Conservation (phyloP, 139 green algal species). For the Closterium sp. region DNA sequence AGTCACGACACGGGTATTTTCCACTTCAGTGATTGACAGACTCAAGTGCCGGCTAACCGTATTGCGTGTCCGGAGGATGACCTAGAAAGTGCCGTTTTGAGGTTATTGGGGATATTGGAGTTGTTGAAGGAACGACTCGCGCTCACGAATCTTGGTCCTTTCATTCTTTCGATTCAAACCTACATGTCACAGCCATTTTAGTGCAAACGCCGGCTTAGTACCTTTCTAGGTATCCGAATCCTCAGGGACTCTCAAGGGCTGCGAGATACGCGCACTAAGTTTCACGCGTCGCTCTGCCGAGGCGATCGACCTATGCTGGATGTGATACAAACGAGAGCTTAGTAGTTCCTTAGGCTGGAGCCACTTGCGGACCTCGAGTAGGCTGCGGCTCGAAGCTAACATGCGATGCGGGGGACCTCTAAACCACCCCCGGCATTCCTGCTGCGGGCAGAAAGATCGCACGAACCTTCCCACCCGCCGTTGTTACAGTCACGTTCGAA, state of each 20-base stretch:
- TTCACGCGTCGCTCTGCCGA: background rate
- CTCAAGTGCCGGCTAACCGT: background rate
- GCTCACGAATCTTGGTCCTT: background rate
- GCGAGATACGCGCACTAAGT: no score
- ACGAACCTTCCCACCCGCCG: background rate
- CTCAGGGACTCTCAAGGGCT: background rate
- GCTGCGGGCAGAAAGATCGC: background rate
- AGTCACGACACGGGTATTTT: background rate
- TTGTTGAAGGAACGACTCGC: background rate
- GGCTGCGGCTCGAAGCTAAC: background rate
- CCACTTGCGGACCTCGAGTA: background rate
- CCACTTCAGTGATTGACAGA: background rate
- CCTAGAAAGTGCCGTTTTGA: background rate
- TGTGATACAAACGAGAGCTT: background rate
- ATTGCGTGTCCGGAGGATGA: background rate
- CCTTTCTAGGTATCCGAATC: no score
- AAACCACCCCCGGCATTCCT: background rate
- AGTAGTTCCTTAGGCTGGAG: background rate
- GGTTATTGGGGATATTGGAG: no score
- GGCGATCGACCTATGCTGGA: background rate
- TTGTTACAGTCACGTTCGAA: background rate
- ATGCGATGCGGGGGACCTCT: background rate
- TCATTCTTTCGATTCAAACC: no score
- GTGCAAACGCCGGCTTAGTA: no score
- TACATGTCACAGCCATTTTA: no score